Conservation (phyloP, 306 rosid species). For the Lotus japonicus region DNA sequence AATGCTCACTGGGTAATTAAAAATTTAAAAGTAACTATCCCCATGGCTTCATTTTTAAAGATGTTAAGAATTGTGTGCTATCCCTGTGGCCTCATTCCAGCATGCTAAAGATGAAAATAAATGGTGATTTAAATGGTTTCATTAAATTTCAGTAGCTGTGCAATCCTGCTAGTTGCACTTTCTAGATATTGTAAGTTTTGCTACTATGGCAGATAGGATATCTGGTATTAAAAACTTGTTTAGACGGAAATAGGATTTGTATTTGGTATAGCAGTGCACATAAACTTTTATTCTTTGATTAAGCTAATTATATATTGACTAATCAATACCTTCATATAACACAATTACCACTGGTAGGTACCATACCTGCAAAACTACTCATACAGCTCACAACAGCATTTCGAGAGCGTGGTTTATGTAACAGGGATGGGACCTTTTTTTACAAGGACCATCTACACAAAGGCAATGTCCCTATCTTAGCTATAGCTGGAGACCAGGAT, state of each 20-base stretch:
- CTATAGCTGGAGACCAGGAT: slow-evolving; percentile 90
- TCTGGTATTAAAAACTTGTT: not conserved
- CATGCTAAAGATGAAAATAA: not conserved
- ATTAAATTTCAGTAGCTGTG: not conserved
- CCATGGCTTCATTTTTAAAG: not conserved
- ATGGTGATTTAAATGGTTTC: not conserved
- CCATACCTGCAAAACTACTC: slow-evolving; percentile 86
- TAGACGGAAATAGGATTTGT: not conserved
- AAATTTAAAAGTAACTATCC: not conserved
- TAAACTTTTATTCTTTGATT: slow-evolving; percentile 5
- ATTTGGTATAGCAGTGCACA: not conserved
- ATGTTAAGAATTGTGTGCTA: not conserved
- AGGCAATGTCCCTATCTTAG: slow-evolving; percentile 66
- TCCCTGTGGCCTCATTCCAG: not conserved
- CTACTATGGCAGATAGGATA: not conserved
- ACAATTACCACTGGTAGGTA: slow-evolving; percentile 50
- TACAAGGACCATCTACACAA: slow-evolving; percentile 79
- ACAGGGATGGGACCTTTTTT: slow-evolving; percentile 57
- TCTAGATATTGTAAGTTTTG: not conserved
- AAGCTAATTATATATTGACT: slow-evolving; percentile 9
- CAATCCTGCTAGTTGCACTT: not conserved
- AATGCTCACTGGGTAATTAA: not conserved
- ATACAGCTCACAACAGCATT: slow-evolving; percentile 94
- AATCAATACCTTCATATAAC: slow-evolving; percentile 1
- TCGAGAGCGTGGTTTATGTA: slow-evolving; percentile 74